Evolutionary conservation across 169 alveolate genomes (phyloP), one percentile per base, ranked within the genome.

Genomic region (Perkinsus marinus): DNA sequence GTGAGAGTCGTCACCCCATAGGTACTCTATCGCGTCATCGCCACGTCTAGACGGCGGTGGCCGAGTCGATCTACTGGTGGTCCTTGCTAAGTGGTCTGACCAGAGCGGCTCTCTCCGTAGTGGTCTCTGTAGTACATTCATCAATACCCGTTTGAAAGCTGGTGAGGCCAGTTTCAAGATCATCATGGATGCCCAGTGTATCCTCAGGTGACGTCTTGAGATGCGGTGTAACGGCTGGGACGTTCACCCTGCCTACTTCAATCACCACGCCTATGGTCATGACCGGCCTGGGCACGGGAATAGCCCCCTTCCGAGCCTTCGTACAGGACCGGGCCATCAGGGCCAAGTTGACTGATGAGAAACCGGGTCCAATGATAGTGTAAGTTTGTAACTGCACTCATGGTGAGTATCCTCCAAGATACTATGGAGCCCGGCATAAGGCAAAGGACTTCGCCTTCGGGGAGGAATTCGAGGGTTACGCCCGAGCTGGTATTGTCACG

Each of bases 261-360:
- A 69, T 92, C 46, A 90, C 69, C 36, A 89, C 91, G 16, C 97
- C 97, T 37, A 90, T 95, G 47, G 92, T 95, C 68, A 94, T 95
- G 96, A 93, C 95, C 43, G 92, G 96, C 92, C 93, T 95, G 91
- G 97, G 97, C 26, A 95, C 96, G 38, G 97, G 97, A 16, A 91
- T 95, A 34, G 95, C 96, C 38, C 97, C 96, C 39, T 95, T 93
- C 93, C 92, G 95, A 41, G 95, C 96, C 68, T 95, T 95, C 68
- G 79, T 95, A 89, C 93, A 95, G 89, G 94, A 95, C 92, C 92
- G 94, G 13, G 92, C 93, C 46, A 57, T 57, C 34, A 57, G 89
- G 38, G 90, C 90, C 30, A 90, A 92, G 91, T 90, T 43, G 68
- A 89, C 91, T 39, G 93, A 92, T 36, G 90, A 93, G 90, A 94